These are phyloP conservation scores for Chenopodium quinoa DNA, from an alignment of 148 eudicot species.

Conservation along the genomic window DNA sequence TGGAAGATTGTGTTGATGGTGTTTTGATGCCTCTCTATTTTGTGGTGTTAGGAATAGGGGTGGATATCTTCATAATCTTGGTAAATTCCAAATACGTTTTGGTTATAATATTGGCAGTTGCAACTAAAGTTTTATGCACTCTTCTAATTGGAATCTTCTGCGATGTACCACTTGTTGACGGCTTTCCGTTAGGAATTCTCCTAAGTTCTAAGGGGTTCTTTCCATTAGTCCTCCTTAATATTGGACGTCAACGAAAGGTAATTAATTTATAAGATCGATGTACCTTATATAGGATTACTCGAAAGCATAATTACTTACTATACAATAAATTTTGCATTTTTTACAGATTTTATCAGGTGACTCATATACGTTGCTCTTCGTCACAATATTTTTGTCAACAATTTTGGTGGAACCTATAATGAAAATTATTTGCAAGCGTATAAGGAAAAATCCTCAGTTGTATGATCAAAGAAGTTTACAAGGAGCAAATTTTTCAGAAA, in stretches of 20 bases:
- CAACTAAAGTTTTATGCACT: constrained; percentile 37
- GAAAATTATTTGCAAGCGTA: constrained; percentile 3
- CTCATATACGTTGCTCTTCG: constrained; percentile 28
- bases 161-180: constrained; percentile 28
- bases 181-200: constrained; percentile 43
- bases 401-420: constrained; percentile 43
- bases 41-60: constrained; percentile 32
- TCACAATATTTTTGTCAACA: constrained; percentile 43
- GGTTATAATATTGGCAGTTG: constrained; percentile 10
- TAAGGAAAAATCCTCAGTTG: constrained; percentile 4
- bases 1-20: constrained; percentile 55
- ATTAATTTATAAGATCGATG: neutral
- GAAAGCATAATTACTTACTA: neutral
- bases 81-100: neutral
- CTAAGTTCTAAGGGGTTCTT: constrained; percentile 49
- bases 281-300: too few species aligned
- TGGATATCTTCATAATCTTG: constrained; percentile 3
- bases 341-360: constrained; percentile 37
- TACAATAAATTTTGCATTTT: neutral
- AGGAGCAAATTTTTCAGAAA: constrained; percentile 34
- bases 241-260: constrained; percentile 51
- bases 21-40: constrained; percentile 58
- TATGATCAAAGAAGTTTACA: constrained; percentile 44
- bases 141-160: constrained; percentile 6
- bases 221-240: constrained; percentile 38